Evolutionary conservation across 768 basidiomycete species (phyloP).

Genomic region (Cystobasidium tubakii): DNA sequence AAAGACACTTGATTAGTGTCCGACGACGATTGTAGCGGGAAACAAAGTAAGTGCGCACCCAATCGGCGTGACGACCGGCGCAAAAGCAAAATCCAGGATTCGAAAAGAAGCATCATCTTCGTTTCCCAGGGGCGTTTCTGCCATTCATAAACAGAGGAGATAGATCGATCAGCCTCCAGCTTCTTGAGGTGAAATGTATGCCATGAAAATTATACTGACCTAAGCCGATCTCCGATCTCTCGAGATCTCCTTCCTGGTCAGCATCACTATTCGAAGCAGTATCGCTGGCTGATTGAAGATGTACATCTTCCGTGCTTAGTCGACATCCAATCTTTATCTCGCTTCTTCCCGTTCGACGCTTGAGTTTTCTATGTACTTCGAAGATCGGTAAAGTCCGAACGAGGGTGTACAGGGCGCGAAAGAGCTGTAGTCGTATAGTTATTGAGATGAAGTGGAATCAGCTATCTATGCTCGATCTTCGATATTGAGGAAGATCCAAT

Average conservation of each 20-base stretch:
- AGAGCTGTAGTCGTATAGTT: constrained; percentile 31
- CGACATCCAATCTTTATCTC: constrained; percentile 37
- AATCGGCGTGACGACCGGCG: constrained; percentile 39
- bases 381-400: constrained; percentile 38
- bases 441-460: no score
- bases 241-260: not conserved
- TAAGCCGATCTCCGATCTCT: constrained; percentile 16
- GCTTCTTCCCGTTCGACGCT: constrained; percentile 20
- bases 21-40: not conserved
- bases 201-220: constrained; percentile 1
- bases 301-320: constrained; percentile 13
- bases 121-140: constrained; percentile 22
- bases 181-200: not conserved
- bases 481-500: not conserved
- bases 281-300: not conserved
- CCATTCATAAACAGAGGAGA: no score
- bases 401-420: constrained; percentile 43
- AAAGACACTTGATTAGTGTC: no score
- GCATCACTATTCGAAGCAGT: constrained; percentile 17
- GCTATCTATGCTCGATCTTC: no score
- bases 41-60: constrained; percentile 36
- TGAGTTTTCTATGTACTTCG: constrained; percentile 32
- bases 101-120: not conserved
- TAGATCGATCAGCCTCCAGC: no score
- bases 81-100: constrained; percentile 31